Percentiles rank a stretch among this genome's conserved stretches.
Conservation (phyloP, 768 basidiomycete species). For the Phaeotremella fagi region DNA sequence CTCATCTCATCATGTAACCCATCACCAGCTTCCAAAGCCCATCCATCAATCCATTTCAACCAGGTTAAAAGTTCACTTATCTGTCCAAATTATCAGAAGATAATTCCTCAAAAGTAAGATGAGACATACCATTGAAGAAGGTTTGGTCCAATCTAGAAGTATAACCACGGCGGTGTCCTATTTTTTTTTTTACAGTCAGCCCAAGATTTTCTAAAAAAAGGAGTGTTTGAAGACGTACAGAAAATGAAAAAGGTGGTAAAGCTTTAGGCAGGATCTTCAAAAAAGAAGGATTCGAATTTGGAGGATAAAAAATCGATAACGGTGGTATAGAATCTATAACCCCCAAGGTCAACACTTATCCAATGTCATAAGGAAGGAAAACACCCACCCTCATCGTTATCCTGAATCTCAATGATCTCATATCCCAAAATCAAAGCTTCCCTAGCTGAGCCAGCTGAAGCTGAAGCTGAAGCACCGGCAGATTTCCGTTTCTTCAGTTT, state of each 20-base stretch:
- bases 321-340: constrained; percentile 75
- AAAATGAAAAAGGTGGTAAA: constrained; percentile 57
- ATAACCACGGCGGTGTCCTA: constrained; percentile 60
- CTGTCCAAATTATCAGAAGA: constrained; percentile 10
- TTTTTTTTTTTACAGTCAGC: no score
- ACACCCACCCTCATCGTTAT: constrained; percentile 85
- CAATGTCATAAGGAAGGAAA: background rate
- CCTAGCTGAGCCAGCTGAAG: constrained; percentile 28
- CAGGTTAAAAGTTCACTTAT: constrained; percentile 71
- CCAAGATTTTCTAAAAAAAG: no score
- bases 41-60: constrained; percentile 78
- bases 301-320: constrained; percentile 84
- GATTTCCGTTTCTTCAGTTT: constrained; percentile 14
- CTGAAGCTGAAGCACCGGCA: constrained; percentile 13
- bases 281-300: constrained; percentile 68
- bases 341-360: background rate
- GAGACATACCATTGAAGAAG: constrained; percentile 70
- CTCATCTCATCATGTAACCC: no score
- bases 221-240: constrained; percentile 42
- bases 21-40: constrained; percentile 51
- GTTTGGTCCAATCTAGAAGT: constrained; percentile 89
- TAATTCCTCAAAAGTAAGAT: background rate
- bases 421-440: constrained; percentile 84
- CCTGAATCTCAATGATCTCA: constrained; percentile 81
- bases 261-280: constrained; percentile 71